These are phyloP conservation scores for Artemisia annua DNA, from an alignment of 129 eudicot genomes.

Conservation along the genomic window DNA sequence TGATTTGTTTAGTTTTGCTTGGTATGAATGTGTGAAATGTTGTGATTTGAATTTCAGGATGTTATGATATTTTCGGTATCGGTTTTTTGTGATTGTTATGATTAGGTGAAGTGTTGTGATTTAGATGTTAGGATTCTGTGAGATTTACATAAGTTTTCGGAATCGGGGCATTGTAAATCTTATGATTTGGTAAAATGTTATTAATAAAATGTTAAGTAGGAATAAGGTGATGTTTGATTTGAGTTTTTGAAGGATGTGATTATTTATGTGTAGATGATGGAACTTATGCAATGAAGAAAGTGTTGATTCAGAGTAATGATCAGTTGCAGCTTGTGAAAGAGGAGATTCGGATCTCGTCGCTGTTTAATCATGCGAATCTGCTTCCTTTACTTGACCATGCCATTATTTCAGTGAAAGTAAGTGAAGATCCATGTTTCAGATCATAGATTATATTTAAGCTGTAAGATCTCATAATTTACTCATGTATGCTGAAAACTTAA, in stretches of 20 bases:
- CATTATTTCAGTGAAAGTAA: slow-evolving; percentile 83
- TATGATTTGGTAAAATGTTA: no score
- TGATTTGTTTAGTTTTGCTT: not conserved
- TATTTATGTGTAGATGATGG: slow-evolving; percentile 74
- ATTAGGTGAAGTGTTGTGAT: slow-evolving; percentile 20
- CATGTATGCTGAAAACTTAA: not conserved
- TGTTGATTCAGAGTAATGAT: slow-evolving; percentile 77
- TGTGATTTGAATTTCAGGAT: not conserved
- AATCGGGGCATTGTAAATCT: no score
- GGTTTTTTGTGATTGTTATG: not conserved
- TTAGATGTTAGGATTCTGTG: not conserved
- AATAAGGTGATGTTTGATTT: not conserved
- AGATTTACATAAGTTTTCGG: no score
- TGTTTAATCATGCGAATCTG: slow-evolving; percentile 83
- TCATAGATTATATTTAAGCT: not conserved
- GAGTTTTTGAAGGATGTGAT: slow-evolving; percentile 92
- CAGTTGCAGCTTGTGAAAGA: slow-evolving; percentile 92
- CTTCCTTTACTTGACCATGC: slow-evolving; percentile 99
- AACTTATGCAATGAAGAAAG: slow-evolving; percentile 98
- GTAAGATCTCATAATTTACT: not conserved
- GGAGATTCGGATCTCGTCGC: slow-evolving; percentile 93
- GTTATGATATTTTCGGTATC: not conserved
- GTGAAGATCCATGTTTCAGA: slow-evolving; percentile 13
- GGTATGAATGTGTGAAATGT: not conserved
- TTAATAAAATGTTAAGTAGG: no score